Base-by-base conservation (phyloP, 2,329 filamentous ascomycete species). In the Ceratocystis huliohia region DNA sequence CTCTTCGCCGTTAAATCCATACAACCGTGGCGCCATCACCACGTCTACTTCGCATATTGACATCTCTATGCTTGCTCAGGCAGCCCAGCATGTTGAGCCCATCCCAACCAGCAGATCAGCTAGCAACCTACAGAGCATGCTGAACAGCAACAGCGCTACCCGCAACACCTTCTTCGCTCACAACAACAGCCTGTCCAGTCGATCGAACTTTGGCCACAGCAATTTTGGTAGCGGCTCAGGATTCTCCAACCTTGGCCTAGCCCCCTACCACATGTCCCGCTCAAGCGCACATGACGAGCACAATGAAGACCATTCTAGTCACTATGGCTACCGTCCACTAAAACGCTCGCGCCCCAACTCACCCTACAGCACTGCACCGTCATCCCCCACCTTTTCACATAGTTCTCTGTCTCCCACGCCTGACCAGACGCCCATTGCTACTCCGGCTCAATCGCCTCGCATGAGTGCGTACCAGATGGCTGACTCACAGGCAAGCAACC, bases 361-460 rank as follows among this genome's bases (percentile, higher is more conserved):
- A 45, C 94, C 93, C 65, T 91, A 95, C 77, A 96, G 92, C 7
- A 97, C 93, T 1, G 93, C 93, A 61, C 94, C 94, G 22, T 96
- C 93, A 30, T 97, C 93, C 41, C 93, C 93, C 30, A 96, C 92
- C 2, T 96, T 96, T 75, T 96, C 93, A 1, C 91, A 96, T 77
- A 91, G 96, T 76, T 96, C 93, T 10, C 83, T 93, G 61, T 97
- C 93, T 8, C 94, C 93, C 3, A 99, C 93, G 1, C 94, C 93
- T 10, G 93, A 97, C 73, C 92, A 96, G 79, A 97, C 94, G n/a
- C 93, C 93, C n/a, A 85, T 97, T 66, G 93, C 92, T 33, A 99
- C 93, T 4, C 93, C 93, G 3, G 93, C 92, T 56, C 94, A 97
- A 76, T 96, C 92, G 20, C 94, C 94, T 64, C 89, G 94, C 56